Evolutionary conservation across 441 rosid genomes (phyloP).

Genomic region (Theobroma grandiflorum): DNA sequence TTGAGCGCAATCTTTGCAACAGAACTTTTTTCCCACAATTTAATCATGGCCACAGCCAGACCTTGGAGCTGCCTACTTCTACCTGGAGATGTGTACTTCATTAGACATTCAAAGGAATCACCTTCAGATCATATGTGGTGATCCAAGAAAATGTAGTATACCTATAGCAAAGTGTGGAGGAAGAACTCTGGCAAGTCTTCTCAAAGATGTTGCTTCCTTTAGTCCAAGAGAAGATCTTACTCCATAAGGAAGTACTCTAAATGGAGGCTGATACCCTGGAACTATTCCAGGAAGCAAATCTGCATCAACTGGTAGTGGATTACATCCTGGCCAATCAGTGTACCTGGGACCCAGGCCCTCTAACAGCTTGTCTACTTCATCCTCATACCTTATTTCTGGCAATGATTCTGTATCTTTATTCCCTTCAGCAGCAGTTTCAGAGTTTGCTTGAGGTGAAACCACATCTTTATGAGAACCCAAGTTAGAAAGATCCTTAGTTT

Average conservation of each 20-base stretch:
- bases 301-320: conserved; percentile 91
- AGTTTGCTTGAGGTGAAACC: conserved; percentile 37
- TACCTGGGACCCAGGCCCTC: conserved; percentile 87
- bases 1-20: conserved; percentile 91
- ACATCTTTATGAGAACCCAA: conserved; percentile 34
- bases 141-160: conserved; percentile 38
- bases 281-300: conserved; percentile 85
- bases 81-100: conserved; percentile 53
- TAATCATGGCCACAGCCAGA: conserved; percentile 81
- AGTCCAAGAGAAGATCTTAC: conserved; percentile 69
- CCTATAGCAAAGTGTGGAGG: conserved; percentile 98
- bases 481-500: conserved; percentile 32
- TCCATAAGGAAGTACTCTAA: conserved; percentile 93
- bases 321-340: conserved; percentile 80
- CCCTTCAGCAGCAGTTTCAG: conserved; percentile 37
- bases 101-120: conserved; percentile 25
- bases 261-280: conserved; percentile 87
- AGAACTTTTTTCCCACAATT: conserved; percentile 82
- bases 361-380: conserved; percentile 76
- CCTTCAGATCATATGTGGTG: conserved; percentile 25
- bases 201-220: conserved; percentile 77
- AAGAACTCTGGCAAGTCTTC: conserved; percentile 83
- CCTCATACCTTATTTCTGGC: conserved; percentile 67
- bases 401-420: conserved; percentile 36
- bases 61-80: conserved; percentile 94